phyloP scores from a whole-genome alignment of 192 early-diverging fungal genomes.

The Chytriomyces sp. region DNA sequence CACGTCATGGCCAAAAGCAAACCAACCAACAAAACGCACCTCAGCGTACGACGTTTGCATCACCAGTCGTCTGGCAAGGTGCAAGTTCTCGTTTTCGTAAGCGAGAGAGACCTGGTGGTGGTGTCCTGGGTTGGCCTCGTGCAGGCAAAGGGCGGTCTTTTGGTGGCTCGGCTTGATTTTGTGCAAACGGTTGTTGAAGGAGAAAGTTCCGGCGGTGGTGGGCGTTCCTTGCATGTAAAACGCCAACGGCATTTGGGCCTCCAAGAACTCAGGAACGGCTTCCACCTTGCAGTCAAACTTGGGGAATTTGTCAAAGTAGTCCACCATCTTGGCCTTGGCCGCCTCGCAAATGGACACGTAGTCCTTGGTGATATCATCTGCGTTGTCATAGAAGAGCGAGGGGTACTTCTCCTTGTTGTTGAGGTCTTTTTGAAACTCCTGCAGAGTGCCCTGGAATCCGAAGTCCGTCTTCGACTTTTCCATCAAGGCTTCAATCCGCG shows the following conservation, averaged over 20 bases:
- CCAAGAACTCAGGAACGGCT: conserved; percentile 27
- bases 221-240: conserved; percentile 36
- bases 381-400: conserved; percentile 34
- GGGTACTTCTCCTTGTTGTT: conserved; percentile 39
- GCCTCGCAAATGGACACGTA: conserved; percentile 20
- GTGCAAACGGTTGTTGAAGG: conserved; percentile 25
- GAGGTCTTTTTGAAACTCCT: conserved; percentile 35
- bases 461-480: conserved; percentile 29
- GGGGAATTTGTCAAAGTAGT: conserved; percentile 37
- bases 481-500: conserved; percentile 37
- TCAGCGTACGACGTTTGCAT: conserved; percentile 33
- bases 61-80: conserved; percentile 33
- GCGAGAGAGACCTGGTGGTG: conserved; percentile 46
- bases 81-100: conserved; percentile 29
- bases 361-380: conserved; percentile 32
- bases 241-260: conserved; percentile 23
- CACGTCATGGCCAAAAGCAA: conserved; percentile 31
- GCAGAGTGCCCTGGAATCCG: conserved; percentile 36
- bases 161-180: conserved; percentile 22
- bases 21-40: no score
- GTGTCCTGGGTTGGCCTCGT: conserved; percentile 47
- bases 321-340: conserved; percentile 31
- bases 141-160: conserved; percentile 28
- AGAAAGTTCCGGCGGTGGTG: conserved; percentile 21
- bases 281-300: conserved; percentile 30